Base-by-base conservation (phyloP, 2,329 filamentous ascomycete genomes). In the Parastagonospora nodorum region DNA sequence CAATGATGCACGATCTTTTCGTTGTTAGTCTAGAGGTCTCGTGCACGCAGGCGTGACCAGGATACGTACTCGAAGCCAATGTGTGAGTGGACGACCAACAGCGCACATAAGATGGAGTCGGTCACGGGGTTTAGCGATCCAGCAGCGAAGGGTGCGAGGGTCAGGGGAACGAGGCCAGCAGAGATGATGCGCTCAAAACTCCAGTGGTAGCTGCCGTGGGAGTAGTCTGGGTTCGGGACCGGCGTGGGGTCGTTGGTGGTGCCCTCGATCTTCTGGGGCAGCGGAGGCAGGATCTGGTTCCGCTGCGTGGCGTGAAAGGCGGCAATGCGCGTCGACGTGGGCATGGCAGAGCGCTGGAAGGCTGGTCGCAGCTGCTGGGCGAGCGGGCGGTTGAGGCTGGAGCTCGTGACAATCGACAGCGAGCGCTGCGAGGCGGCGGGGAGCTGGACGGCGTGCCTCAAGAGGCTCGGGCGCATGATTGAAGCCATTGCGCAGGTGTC, bases 151-250 rank as follows among this genome's bases (percentile, higher is more conserved):
- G 94, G 94, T 33, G 92, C 88, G 61, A 97, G 82, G 57, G 88
- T 91, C 60, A 99, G 81, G 43, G 94, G 95, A 55, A 99, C 80
- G 55, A 99, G 85, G 48, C 86, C 88, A 50, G 85, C 88, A 50
- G 91, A 88, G 65, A 97, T 79, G 49, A 91, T 74, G 71, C 86
- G 81, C 82, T 99, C 94, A 70, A 96, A 96, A 53, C 89, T 90
- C 94, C 94, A 99, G 84, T 99, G 94, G 82, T 97, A 99, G 76
- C 89, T 95, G 66, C 94, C 94, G 79, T 99, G 90, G 48, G 86
- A 80, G 36, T 93, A 86, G 64, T 83, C 85, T 45, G 90, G 78
- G 16, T 84, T 73, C 39, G 92, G 92, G 19, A 96, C 77, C 33
- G 84, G 85, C 29, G 84, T 89, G 48, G 94, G 85, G 70, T 97